phyloP scores from a whole-genome alignment of 2,329 filamentous ascomycete genomes.

The Escovopsis sp. region DNA sequence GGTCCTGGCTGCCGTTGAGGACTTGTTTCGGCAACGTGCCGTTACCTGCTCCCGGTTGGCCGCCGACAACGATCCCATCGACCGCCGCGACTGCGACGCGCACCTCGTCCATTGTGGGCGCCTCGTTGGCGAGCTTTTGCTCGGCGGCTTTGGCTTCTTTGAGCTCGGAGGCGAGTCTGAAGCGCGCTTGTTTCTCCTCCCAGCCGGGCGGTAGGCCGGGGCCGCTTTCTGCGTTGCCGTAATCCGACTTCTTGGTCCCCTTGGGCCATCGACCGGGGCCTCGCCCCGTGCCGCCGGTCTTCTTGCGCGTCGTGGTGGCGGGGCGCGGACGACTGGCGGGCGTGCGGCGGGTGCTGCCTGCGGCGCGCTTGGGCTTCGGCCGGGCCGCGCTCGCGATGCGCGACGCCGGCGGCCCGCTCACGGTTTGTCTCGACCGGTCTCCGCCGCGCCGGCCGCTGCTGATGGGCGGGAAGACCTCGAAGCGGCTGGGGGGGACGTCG shows the following conservation, averaged over 20 bases:
- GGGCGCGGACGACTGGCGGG: constrained; percentile 19
- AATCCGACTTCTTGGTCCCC: constrained; percentile 53
- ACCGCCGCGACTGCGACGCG: constrained; percentile 14
- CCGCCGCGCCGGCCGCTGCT: constrained; percentile 29
- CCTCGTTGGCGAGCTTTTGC: constrained; percentile 7
- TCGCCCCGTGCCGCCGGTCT: constrained; percentile 47
- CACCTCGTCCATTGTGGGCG: constrained; percentile 19
- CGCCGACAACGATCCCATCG: constrained; percentile 10
- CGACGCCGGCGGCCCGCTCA: constrained; percentile 22
- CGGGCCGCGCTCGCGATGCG: constrained; percentile 23
- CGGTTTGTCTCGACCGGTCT: constrained; percentile 29
- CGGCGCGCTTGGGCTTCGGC: constrained; percentile 24
- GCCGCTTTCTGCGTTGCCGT: constrained; percentile 50
- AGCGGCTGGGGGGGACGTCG: constrained; percentile 53
- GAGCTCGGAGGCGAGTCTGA: neutral
- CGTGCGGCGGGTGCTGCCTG: constrained; percentile 16
- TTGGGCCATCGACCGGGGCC: constrained; percentile 54
- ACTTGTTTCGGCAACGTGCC: neutral
- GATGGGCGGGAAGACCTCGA: constrained; percentile 63
- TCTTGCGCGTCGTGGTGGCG: constrained; percentile 34
- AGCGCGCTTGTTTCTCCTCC: constrained; percentile 19
- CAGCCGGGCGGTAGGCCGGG: constrained; percentile 48
- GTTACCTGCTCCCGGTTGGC: constrained; percentile 2
- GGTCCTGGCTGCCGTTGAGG: neutral
- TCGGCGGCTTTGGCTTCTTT: neutral